Base-by-base conservation (phyloP, 2,329 filamentous ascomycete genomes). In the Fusarium sp. region DNA sequence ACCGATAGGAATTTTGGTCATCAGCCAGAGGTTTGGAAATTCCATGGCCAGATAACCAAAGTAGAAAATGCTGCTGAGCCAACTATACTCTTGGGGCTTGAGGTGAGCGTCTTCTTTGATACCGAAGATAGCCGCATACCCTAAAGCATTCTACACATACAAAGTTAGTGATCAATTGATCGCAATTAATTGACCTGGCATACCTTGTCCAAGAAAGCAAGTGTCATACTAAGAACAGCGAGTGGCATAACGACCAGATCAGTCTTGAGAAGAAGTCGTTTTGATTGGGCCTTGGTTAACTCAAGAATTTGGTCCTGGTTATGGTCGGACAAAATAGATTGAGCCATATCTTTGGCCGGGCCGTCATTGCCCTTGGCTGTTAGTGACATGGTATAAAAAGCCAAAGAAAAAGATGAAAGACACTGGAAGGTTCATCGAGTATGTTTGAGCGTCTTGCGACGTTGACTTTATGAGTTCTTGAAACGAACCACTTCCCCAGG, bases 21-120 rank as follows among this genome's bases (percentile, higher is more conserved):
- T 67, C 0, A 75, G 17, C 70, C 70, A 69, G 0, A 72, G 39
- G 0, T 40, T 83, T 0, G 84, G 82, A 58, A 83, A 85, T 17
- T 83, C 80, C 72, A 81, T 83, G 14, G 79, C 75, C 2, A 87
- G 79, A 69, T 86, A 85, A 25, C 79, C 79, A 27, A 81, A 74
- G 70, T 81, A 81, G 45, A 81, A 78, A 41, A 80, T 75, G 13
- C 76, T 77, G 41, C 76, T 74, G 1, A 93, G 81, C 91, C 91
- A 93, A 21, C 84, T 86, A 73, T 90, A 93, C 78, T 92, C 76
- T 41, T 77, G 72, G 40, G 76, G 79, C 4, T 72, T 58, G 33
- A 77, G 74, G 41, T 74, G 39, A 0, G 67, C 55, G 13, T 73
- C 71, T 13, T 70, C 58, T 8, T 70, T 66, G 47, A 73, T 60